Evolutionary conservation across 139 green algal species (phyloP).

Genomic region (Coelastrella sp.): DNA sequence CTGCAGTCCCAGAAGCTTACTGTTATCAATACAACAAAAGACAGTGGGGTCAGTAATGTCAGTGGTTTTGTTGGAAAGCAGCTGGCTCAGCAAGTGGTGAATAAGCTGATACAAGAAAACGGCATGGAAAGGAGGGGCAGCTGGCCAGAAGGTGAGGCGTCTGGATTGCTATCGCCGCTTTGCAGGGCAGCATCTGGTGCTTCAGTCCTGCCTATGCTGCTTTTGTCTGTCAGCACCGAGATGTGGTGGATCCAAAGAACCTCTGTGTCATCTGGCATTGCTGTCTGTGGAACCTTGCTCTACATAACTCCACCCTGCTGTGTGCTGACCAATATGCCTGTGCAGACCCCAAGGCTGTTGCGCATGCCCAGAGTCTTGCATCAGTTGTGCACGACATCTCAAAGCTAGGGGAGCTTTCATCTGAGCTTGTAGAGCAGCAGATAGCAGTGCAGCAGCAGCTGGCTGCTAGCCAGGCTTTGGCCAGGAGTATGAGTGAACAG

Average conservation of each 20-base stretch:
- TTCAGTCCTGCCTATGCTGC: no score
- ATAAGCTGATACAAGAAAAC: background rate
- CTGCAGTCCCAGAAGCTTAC: background rate
- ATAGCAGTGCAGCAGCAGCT: constrained; percentile 29
- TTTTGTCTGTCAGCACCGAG: no score
- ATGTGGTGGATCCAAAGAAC: no score
- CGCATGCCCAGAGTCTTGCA: background rate
- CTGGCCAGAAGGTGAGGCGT: constrained; percentile 19
- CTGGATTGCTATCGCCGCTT: background rate
- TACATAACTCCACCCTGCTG: no score
- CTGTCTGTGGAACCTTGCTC: background rate
- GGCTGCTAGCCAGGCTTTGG: constrained; percentile 23
- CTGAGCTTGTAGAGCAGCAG: constrained; percentile 25
- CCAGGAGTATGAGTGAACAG: constrained; percentile 4
- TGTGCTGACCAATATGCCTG: no score
- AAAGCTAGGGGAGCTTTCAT: background rate
- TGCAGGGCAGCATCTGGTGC: background rate
- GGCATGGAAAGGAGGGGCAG: background rate
- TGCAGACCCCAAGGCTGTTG: background rate
- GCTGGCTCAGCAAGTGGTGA: constrained; percentile 1
- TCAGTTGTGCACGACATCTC: constrained; percentile 5
- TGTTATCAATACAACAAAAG: background rate
- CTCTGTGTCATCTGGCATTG: background rate
- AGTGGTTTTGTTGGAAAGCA: background rate
- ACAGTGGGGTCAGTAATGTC: background rate